A percentile compares a stretch with the other conserved stretches of the same genome.
Evolutionary conservation across 192 early-diverging fungal genomes (phyloP).

Genomic region (Backusella liffmaniae): DNA sequence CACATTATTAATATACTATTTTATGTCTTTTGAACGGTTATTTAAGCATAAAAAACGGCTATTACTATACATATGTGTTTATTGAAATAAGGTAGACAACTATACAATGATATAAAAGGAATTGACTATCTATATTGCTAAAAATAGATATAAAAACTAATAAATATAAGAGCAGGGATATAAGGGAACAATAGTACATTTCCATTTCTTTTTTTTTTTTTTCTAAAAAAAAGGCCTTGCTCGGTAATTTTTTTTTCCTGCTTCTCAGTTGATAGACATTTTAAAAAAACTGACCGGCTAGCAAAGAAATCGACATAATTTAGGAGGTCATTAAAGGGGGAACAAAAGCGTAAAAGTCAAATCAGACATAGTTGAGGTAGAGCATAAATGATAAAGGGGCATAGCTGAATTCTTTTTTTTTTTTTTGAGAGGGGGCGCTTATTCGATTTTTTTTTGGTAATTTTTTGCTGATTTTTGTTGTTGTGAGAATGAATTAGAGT

Average conservation of each 20-base stretch:
- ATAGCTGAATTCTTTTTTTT: neutral
- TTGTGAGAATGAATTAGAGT: neutral
- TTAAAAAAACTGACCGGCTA: conserved; percentile 2
- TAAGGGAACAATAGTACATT: neutral
- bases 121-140: neutral
- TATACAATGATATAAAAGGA: conserved; percentile 1
- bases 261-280: neutral
- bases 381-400: neutral
- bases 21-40: neutral
- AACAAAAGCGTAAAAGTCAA: neutral
- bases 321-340: neutral
- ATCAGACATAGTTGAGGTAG: neutral
- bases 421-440: too few species aligned
- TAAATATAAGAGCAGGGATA: conserved; percentile 3
- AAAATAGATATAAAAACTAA: neutral
- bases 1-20: neutral
- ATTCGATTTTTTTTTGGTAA: neutral
- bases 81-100: neutral
- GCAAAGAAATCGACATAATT: neutral
- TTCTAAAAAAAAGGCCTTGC: neutral
- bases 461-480: neutral
- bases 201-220: neutral
- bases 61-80: neutral
- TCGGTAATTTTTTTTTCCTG: neutral
- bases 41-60: neutral